phyloP scores from a whole-genome alignment of 2,329 filamentous ascomycete genomes.

The Monilinia laxa region DNA sequence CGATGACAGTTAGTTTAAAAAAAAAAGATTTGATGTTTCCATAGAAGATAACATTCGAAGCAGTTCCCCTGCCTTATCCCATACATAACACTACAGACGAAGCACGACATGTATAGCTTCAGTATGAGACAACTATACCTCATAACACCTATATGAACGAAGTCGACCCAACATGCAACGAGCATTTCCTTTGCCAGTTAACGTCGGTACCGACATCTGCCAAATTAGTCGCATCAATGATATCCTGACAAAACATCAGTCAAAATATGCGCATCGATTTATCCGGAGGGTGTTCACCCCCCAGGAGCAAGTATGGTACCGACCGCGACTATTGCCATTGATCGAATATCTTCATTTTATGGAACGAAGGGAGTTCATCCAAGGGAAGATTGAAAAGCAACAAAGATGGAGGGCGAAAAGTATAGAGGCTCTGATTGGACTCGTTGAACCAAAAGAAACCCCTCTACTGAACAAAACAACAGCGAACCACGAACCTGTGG shows the following conservation, averaged over 20 bases:
- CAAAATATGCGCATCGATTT: conserved; percentile 23
- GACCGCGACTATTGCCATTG: conserved; percentile 12
- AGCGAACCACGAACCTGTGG: conserved; percentile 2
- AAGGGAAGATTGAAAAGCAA: conserved; percentile 8
- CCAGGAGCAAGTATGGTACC: conserved; percentile 9
- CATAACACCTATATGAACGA: conserved; percentile 14
- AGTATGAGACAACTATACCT: conserved; percentile 10
- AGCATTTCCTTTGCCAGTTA: conserved; percentile 64
- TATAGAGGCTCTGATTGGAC: conserved; percentile 13
- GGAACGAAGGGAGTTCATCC: conserved; percentile 9
- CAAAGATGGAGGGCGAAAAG: conserved; percentile 6
- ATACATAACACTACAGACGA: not conserved
- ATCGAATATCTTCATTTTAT: conserved; percentile 1
- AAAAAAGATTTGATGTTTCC: conserved; percentile 1
- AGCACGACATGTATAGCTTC: not conserved
- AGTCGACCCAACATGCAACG: conserved; percentile 26
- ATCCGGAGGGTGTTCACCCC: conserved; percentile 26
- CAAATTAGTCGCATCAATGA: conserved; percentile 59
- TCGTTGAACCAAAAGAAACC: not conserved
- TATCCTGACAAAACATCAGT: conserved; percentile 23
- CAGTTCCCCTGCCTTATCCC: not conserved
- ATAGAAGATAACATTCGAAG: not conserved
- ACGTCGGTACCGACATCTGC: conserved; percentile 79
- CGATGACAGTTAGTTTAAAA: not conserved
- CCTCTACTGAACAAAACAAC: not conserved